These are phyloP conservation scores for Athelia psychrophila DNA, from an alignment of 1,284 basidiomycete species.

Conservation along the genomic window DNA sequence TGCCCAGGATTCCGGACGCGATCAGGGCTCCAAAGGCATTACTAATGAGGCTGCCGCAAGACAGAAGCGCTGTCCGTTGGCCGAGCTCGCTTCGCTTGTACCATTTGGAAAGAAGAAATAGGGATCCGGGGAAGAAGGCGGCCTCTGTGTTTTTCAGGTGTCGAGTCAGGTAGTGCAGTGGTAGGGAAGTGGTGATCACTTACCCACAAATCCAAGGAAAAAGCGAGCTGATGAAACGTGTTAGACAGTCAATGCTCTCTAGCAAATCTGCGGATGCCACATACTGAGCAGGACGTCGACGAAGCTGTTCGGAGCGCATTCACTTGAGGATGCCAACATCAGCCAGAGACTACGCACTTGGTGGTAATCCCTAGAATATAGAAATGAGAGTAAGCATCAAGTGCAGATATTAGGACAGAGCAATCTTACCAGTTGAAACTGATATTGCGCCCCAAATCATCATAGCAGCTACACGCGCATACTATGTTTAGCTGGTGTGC, in stretches of 20 bases:
- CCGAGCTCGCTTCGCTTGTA: conserved; percentile 69
- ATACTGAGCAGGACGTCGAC: conserved; percentile 56
- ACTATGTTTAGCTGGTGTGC: too few relatives aligned
- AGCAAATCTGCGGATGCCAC: too few relatives aligned
- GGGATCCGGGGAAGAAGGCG: conserved; percentile 71
- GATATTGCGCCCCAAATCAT: conserved; percentile 70
- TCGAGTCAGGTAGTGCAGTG: neutral
- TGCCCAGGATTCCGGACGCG: conserved; percentile 66
- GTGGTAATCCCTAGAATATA: conserved; percentile 44
- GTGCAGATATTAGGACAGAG: conserved; percentile 1
- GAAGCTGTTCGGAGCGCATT: conserved; percentile 42
- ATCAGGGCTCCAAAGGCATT: conserved; percentile 86
- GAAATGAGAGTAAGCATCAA: neutral
- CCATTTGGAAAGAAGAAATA: conserved; percentile 65
- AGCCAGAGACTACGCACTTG: conserved; percentile 34
- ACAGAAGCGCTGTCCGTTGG: conserved; percentile 70
- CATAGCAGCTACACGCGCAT: conserved; percentile 51
- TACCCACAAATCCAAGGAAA: conserved; percentile 52
- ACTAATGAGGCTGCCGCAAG: conserved; percentile 70
- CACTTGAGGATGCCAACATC: conserved; percentile 7
- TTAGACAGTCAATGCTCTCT: too few relatives aligned
- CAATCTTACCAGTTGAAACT: conserved; percentile 47
- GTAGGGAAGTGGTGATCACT: neutral
- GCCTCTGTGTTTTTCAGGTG: conserved; percentile 57
- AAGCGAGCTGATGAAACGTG: conserved; percentile 48